Conservation (phyloP, 306 rosid species). For the Cucurbita ficifolia region DNA sequence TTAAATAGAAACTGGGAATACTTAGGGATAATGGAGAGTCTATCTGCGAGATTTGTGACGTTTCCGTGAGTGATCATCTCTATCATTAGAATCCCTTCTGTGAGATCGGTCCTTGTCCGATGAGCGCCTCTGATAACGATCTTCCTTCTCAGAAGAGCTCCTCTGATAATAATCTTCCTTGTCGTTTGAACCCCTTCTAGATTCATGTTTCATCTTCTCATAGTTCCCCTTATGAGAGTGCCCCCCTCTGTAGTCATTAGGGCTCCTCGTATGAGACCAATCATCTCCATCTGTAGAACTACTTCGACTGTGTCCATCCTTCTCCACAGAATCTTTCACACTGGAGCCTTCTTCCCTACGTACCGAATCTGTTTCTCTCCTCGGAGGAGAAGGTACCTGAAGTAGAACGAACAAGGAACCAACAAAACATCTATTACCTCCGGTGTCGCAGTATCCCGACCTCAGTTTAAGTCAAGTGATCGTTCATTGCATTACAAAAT, state of each 20-base stretch:
- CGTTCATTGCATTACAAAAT: background rate
- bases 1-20: background rate
- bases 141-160: slow-evolving; percentile 17
- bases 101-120: slow-evolving; percentile 13
- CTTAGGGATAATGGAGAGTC: background rate
- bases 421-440: background rate
- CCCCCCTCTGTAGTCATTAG: slow-evolving; percentile 16
- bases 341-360: slow-evolving; percentile 25
- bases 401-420: background rate
- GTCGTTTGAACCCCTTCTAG: background rate
- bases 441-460: background rate
- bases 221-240: slow-evolving; percentile 6
- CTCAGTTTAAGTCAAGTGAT: background rate
- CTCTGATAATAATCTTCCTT: slow-evolving; percentile 9
- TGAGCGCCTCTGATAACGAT: slow-evolving; percentile 8
- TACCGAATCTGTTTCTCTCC: slow-evolving; percentile 31
- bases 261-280: slow-evolving; percentile 14
- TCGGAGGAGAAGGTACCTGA: slow-evolving; percentile 77
- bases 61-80: slow-evolving; percentile 27
- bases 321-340: slow-evolving; percentile 22
- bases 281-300: slow-evolving; percentile 28
- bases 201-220: background rate
- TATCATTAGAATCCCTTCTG: slow-evolving; percentile 25
- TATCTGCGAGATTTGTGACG: slow-evolving; percentile 27
- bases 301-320: slow-evolving; percentile 14